Evolutionary conservation across 2,329 filamentous ascomycete genomes (phyloP), one percentile per base, ranked within the genome.

Genomic region (Aspergillus quadricinctus): DNA sequence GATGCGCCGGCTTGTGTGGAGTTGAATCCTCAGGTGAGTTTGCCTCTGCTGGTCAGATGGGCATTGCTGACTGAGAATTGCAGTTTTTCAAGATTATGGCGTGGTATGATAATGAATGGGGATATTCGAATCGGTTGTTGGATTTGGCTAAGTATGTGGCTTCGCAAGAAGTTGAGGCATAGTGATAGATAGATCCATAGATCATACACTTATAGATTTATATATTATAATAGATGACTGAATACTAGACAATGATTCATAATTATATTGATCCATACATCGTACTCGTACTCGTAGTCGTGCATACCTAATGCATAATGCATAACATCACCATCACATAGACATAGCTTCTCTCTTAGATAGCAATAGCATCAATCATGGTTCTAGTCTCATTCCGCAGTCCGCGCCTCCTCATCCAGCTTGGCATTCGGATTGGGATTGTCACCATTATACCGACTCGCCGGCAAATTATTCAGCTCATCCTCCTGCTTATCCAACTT

Each of bases 91-190:
- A 96, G 85, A 84, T 96, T 61, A 88, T 95, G 77, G 86, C 86
- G 67, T 96, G 92, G 92, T 93, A 94, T 80, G 90, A 93, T 83
- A 96, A 96, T 81, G 91, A 96, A 84, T 95, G 90, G 90, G 92
- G 90, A 71, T 96, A 96, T 86, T 92, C 88, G 76, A 90, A 90
- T 80, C 91, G 88, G 81, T 86, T 90, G 69, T 79, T 90, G 64
- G 88, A 91, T 78, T 85, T 91, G 70, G 63, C 67, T 21, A 63
- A 60, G 46, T 53, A 62, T 50, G 64, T 67, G 17, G 55, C 52
- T 3, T 14, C 7, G 9, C 59, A 63, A 50, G 60, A 57, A 53
- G 54, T 57, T 41, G 62, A 65, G 55, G 53, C 52, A 50, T 50
- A 58, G 52, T n/a, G n/a, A 45, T 50, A 57, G 51, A 59, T 52